Evolutionary conservation across 495 filamentous ascomycete genomes (phyloP), one percentile per base, ranked within the genome.

Genomic region (Penicillium canariense): DNA sequence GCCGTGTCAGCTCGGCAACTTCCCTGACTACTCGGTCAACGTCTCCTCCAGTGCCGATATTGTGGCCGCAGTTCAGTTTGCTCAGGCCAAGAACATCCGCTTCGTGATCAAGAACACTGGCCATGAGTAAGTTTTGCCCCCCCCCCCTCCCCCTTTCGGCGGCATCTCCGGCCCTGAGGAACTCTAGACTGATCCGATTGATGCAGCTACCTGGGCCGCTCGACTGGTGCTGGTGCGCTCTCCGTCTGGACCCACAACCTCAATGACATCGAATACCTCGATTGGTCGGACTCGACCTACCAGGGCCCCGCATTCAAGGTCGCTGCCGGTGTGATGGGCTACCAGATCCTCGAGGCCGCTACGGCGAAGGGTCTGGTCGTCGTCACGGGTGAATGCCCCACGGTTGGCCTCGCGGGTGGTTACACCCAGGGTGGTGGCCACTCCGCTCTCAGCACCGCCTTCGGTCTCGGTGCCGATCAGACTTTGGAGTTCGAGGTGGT

Each of bases 61-160:
- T 15, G 36, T 65, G 22, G 61, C 61, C 5, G 68, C 68, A 10
- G 60, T 85, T 32, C 70, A 77, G 34, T 86, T 81, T 52, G 84
- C 84, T 8, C 64, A 71, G 20, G 40, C 77, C 18, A 72, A 83
- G 60, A 86, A 84, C 65, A 71, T 89, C 36, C 79, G 84, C 23
- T 67, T 89, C 20, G 75, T 87, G 27, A 78, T 89, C 39, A 82
- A 80, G 26, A 87, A 87, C 62, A 88, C 85, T 3, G 86, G 86
- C 6, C 70, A 76, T 69, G 74, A 81, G 69, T 72, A 51, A 62
- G 69, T 66, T 17, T 30, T 12, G 14, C 20, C n/a, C 36, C 9
- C 14, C 23, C 27, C 5, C 27, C 5, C 5, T 2, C 4, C 31
- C 17, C 11, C 5, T 20, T 36, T 0, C 15, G 3, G 0, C n/a